Conservation (phyloP, 257 asterid species). For the Petunia secreta region DNA sequence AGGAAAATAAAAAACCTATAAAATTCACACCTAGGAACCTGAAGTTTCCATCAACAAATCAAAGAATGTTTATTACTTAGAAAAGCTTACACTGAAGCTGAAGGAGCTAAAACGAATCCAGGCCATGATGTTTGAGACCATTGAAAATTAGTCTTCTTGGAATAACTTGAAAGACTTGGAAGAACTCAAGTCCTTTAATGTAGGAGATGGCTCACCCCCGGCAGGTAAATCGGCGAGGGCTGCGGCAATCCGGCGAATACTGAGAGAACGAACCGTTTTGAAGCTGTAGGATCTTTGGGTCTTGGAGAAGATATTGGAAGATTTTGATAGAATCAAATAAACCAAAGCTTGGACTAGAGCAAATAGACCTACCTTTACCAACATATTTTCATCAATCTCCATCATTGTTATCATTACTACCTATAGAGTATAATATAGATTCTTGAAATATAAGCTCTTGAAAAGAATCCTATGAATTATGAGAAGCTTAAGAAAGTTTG, state of each 20-base stretch:
- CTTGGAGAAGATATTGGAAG: constrained; percentile 68
- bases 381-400: constrained; percentile 46
- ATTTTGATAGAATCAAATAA: constrained; percentile 60
- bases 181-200: constrained; percentile 31
- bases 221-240: constrained; percentile 65
- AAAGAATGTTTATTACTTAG: no score
- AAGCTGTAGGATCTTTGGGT: constrained; percentile 56
- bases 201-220: constrained; percentile 53
- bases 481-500: background rate
- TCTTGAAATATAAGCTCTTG: background rate
- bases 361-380: constrained; percentile 60
- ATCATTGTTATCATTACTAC: background rate
- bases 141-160: background rate
- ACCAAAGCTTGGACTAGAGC: constrained; percentile 65
- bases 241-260: constrained; percentile 78
- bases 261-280: constrained; percentile 58
- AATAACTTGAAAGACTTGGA: constrained; percentile 18
- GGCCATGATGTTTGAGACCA: no score
- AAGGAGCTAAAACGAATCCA: no score
- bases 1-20: no score
- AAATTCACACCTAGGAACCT: no score
- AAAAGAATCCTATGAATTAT: background rate
- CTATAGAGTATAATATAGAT: no score
- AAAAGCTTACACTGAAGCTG: no score
- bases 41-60: no score